Conservation (phyloP, 345 rosid genomes). For the Adansonia digitata region DNA sequence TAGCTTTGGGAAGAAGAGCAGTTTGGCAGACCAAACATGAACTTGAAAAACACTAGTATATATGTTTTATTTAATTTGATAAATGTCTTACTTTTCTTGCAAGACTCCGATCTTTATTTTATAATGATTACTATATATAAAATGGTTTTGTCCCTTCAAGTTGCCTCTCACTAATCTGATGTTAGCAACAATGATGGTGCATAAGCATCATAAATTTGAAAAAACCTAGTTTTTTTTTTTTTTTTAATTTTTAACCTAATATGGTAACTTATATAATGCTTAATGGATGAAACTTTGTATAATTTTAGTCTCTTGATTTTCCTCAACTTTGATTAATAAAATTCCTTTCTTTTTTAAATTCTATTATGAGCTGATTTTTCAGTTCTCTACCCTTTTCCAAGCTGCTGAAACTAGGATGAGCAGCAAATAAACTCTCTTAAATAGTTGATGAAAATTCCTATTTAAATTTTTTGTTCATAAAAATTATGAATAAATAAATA, state of each 20-base stretch:
- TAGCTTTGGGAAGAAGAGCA: background rate
- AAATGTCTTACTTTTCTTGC: constrained; percentile 3
- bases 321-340: background rate
- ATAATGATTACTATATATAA: background rate
- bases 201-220: background rate
- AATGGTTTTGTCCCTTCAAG: background rate
- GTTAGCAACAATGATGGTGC: background rate
- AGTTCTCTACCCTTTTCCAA: background rate
- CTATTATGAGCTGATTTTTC: background rate
- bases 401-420: background rate
- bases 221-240: background rate
- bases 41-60: background rate
- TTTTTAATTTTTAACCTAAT: background rate
- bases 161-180: background rate
- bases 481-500: too few species aligned
- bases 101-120: background rate
- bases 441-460: too few species aligned
- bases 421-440: background rate
- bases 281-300: too few species aligned
- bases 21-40: constrained; percentile 14
- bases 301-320: background rate
- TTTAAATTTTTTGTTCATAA: too few species aligned
- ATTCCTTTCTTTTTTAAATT: background rate
- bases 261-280: too few species aligned
- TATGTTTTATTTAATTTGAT: background rate